Base-by-base conservation (phyloP, 352 stramenopile species). In the Phytophthora agathidicida region DNA sequence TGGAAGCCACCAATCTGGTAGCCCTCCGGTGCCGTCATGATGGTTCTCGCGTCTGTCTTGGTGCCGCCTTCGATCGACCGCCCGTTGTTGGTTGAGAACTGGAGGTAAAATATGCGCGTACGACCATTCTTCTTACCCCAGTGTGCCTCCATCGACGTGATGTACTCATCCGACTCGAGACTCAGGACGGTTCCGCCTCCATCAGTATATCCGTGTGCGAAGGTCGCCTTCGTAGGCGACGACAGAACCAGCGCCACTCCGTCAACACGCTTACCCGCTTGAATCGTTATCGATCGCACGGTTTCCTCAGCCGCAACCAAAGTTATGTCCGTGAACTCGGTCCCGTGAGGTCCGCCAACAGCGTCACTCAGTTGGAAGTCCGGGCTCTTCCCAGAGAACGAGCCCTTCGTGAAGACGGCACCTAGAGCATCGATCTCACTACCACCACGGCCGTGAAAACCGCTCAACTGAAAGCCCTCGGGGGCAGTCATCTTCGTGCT, bases 1-100 rank as follows among this genome's bases (percentile, higher is more conserved):
- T 78, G 68, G 65, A 81, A 81, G 11, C 48, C 68, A 33, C 68
- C 64, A 50, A 78, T 58, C 31, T 81, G 72, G 24, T 55, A 81
- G 0, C 72, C 72, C 0, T 43, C 43, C 5, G 72, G 72, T 7
- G 72, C 72, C 7, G 61, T 65, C 54, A 76, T 62, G n/a, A 47
- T 63, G 10, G 54, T 52, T 17, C 58, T 71, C 22, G 50, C 47
- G 41, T 59, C 69, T 1, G 60, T 76, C 44, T 60, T 69, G 3
- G 39, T 43, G 10, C 65, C 72, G 22, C 24, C 43, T 2, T 58
- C 47, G 0, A 78, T 17, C 5, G 48, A 56, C 7, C 58, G 53
- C 2, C 65, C 68, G 0, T 41, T 49, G 42, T 41, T 78, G 10
- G 68, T 81, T 10, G 45, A 58, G 3, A 61, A 61, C 20, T 63